These are phyloP conservation scores for Colletotrichum siamense DNA, from an alignment of 2,329 filamentous ascomycete genomes.

Conservation along the genomic window DNA sequence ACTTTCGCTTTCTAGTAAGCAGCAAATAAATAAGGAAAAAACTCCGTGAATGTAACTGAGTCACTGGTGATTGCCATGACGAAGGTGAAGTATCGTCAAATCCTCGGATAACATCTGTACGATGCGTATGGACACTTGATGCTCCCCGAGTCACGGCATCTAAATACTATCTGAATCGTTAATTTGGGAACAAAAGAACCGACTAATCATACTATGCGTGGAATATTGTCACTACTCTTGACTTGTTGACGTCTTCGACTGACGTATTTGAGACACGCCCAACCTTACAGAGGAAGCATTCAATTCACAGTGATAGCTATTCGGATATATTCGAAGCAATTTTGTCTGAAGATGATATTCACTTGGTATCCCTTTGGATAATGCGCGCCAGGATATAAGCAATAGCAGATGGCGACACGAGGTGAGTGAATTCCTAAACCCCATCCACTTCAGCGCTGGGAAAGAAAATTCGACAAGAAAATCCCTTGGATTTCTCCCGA, in stretches of 20 bases:
- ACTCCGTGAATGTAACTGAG: background rate
- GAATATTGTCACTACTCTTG: background rate
- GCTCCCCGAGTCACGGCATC: background rate
- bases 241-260: background rate
- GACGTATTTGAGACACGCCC: background rate
- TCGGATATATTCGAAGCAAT: background rate
- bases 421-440: background rate
- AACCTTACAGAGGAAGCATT: background rate
- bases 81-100: background rate
- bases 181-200: background rate
- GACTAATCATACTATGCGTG: background rate
- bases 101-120: background rate
- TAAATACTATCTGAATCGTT: accelerated
- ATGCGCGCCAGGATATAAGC: background rate
- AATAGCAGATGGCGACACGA: background rate
- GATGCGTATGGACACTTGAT: background rate
- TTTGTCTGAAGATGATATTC: background rate
- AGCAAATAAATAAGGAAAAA: background rate
- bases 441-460: too few species aligned
- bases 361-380: background rate
- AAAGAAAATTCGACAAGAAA: background rate
- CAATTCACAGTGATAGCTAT: background rate
- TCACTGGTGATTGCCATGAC: background rate
- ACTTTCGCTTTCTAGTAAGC: background rate
- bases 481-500: background rate